Evolutionary conservation across 139 green algal species (phyloP).

Genomic region (Zygnema circumcarinatum): DNA sequence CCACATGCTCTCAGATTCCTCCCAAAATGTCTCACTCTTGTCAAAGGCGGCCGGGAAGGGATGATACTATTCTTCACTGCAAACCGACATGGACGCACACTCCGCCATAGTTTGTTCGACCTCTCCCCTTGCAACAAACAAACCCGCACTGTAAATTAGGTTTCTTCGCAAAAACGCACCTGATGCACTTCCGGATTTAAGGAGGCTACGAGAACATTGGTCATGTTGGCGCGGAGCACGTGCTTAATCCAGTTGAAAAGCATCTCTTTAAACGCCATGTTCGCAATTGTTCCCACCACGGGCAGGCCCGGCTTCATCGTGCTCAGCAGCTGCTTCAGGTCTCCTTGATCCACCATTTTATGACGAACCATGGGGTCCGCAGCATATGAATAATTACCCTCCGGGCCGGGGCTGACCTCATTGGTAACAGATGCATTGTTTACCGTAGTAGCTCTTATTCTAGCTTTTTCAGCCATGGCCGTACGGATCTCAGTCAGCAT

Average conservation of each 20-base stretch:
- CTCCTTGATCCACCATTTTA: conserved; percentile 24
- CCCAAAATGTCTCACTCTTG: no score
- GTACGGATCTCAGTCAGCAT: no score
- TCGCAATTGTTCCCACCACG: conserved; percentile 58
- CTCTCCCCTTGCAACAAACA: no score
- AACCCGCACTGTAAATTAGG: no score
- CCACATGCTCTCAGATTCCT: no score
- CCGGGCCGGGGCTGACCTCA: background rate
- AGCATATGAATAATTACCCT: background rate
- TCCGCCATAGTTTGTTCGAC: no score
- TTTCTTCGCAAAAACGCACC: conserved; percentile 2
- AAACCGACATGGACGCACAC: no score
- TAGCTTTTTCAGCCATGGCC: no score
- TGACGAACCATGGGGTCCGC: conserved; percentile 25
- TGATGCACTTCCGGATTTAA: conserved; percentile 49
- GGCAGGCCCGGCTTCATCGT: conserved; percentile 17
- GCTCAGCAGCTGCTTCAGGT: conserved; percentile 36
- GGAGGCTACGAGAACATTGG: conserved; percentile 53
- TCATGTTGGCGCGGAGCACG: conserved; percentile 31
- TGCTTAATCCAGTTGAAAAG: conserved; percentile 59
- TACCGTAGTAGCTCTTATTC: no score
- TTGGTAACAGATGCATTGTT: no score
- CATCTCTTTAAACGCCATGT: conserved; percentile 44
- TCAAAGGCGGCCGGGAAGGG: no score
- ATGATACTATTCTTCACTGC: no score